Evolutionary conservation across 2,329 filamentous ascomycete genomes (phyloP).

Genomic region (Diaporthe sp.): DNA sequence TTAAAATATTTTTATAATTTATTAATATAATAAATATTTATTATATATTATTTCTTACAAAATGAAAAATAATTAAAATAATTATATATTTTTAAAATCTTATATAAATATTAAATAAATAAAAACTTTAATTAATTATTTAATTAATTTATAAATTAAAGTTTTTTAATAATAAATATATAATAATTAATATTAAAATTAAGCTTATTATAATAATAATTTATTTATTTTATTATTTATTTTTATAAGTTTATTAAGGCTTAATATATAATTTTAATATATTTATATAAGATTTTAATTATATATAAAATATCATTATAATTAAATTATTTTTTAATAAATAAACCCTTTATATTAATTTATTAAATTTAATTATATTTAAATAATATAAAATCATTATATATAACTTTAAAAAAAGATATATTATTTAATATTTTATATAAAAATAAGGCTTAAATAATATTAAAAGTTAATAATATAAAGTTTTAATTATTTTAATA

Average conservation of each 20-base stretch:
- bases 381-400: no score
- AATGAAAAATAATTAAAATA: no score
- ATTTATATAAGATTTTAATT: neutral
- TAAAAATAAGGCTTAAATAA: no score
- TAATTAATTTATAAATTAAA: neutral
- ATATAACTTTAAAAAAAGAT: no score
- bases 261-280: neutral
- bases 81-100: neutral
- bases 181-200: conserved; percentile 4
- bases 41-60: neutral
- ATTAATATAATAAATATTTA: neutral
- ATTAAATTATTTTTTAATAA: no score
- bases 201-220: neutral
- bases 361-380: no score
- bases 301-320: no score
- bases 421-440: no score
- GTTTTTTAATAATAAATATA: neutral
- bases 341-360: no score
- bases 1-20: neutral
- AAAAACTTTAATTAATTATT: neutral
- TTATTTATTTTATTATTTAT: neutral
- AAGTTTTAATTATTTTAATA: no score
- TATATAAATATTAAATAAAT: neutral
- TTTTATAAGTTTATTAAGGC: neutral
- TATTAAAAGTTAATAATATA: no score